Conservation (phyloP, 257 asterid genomes). For the Leonotis leonurus region DNA sequence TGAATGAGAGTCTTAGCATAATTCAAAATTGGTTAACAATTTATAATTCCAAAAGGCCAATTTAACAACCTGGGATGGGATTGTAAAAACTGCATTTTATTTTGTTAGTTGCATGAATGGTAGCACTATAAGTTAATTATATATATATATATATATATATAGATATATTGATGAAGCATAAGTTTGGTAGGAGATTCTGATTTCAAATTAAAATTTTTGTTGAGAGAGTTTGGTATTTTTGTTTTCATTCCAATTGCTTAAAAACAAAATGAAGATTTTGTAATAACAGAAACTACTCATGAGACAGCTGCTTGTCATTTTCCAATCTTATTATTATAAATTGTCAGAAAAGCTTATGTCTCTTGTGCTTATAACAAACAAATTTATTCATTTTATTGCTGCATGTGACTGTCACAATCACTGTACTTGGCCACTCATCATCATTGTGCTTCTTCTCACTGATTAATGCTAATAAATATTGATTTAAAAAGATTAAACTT, state of each 20-base stretch:
- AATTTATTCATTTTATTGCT: slow-evolving; percentile 12
- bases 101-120: not conserved
- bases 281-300: slow-evolving; percentile 4
- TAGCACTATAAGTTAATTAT: not conserved
- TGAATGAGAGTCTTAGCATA: slow-evolving; percentile 7
- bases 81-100: not conserved
- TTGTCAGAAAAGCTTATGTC: slow-evolving; percentile 14
- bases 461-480: not conserved
- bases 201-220: not conserved
- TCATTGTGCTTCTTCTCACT: not conserved
- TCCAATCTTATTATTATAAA: slow-evolving; percentile 6
- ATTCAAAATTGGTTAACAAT: not conserved
- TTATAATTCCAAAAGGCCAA: slow-evolving; percentile 1
- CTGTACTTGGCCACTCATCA: slow-evolving; percentile 16
- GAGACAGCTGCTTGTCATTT: slow-evolving; percentile 26
- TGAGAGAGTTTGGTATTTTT: not conserved
- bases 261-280: slow-evolving; percentile 29
- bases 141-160: not conserved
- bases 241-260: not conserved
- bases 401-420: slow-evolving; percentile 47
- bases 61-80: slow-evolving; percentile 24
- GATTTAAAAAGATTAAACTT: not conserved
- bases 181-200: slow-evolving; percentile 35
- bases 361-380: not conserved
- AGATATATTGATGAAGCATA: not conserved